Evolutionary conservation across 2,329 filamentous ascomycete genomes (phyloP).

Genomic region (Ambrosiella xylebori): DNA sequence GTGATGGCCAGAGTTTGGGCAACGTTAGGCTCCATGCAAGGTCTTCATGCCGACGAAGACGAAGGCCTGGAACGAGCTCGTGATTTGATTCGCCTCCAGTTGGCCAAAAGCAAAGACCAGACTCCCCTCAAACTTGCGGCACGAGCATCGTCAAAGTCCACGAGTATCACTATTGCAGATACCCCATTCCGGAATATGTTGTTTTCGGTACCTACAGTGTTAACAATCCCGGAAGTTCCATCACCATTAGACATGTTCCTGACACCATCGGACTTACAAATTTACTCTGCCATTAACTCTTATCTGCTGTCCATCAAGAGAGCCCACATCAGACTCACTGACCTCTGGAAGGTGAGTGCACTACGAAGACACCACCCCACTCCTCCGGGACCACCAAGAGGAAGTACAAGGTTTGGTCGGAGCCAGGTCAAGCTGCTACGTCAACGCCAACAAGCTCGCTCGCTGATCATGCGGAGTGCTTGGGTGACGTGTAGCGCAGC

Average conservation of each 20-base stretch:
- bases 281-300: conserved; percentile 71
- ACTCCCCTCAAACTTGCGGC: conserved; percentile 21
- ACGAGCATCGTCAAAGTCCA: conserved; percentile 11
- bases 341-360: conserved; percentile 71
- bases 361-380: conserved; percentile 62
- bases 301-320: conserved; percentile 76
- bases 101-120: conserved; percentile 31
- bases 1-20: conserved; percentile 66
- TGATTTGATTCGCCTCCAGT: conserved; percentile 52
- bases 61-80: conserved; percentile 71
- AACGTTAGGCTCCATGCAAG: conserved; percentile 57
- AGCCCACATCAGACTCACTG: conserved; percentile 67
- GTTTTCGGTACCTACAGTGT: conserved; percentile 36
- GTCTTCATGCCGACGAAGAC: conserved; percentile 56
- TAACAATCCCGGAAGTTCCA: conserved; percentile 54
- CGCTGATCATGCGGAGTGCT: conserved; percentile 54
- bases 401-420: conserved; percentile 41
- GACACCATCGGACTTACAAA: conserved; percentile 53
- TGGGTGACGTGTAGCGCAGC: conserved; percentile 84
- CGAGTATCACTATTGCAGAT: conserved; percentile 20
- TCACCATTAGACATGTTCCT: conserved; percentile 81
- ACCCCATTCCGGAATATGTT: conserved; percentile 61
- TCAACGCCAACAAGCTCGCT: conserved; percentile 44
- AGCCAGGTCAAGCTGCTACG: conserved; percentile 44
- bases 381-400: conserved; percentile 46